A percentile compares a stretch with the other conserved stretches of the same genome.
Evolutionary conservation across 129 eudicot genomes (phyloP).

Genomic region (Tagetes patula): DNA sequence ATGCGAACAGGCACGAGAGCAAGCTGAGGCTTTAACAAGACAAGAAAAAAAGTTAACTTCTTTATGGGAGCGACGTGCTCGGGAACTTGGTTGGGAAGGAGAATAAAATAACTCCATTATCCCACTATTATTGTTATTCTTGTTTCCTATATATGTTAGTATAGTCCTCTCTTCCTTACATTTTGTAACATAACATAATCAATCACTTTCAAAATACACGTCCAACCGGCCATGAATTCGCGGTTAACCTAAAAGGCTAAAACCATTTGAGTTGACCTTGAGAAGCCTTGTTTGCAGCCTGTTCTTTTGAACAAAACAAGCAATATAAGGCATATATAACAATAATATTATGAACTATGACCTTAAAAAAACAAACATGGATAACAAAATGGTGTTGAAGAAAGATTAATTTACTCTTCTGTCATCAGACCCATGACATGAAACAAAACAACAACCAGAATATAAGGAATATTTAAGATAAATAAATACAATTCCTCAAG

Average conservation of each 20-base stretch:
- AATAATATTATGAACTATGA: neutral
- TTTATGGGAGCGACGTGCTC: conserved; percentile 77
- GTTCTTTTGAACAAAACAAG: neutral
- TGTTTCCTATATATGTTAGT: conserved; percentile 13
- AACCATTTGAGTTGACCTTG: neutral
- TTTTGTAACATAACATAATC: neutral
- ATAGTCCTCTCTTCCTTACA: neutral
- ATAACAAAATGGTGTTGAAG: neutral
- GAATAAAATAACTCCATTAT: conserved; percentile 19
- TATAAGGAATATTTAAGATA: conserved; percentile 36
- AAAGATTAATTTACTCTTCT: conserved; percentile 6
- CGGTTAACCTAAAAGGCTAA: neutral
- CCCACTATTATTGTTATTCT: neutral
- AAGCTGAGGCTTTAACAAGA: conserved; percentile 52
- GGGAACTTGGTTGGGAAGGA: conserved; percentile 73
- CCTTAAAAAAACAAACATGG: neutral
- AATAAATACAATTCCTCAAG: conserved; percentile 39
- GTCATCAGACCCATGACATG: conserved; percentile 13
- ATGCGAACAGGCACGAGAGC: conserved; percentile 74
- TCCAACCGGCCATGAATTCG: neutral
- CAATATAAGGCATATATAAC: neutral
- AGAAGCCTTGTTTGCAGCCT: neutral
- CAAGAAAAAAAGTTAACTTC: conserved; percentile 73
- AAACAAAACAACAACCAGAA: conserved; percentile 5
- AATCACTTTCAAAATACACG: neutral